phyloP scores from a whole-genome alignment of 495 filamentous ascomycete species.

The Aspergillus taichungensis region DNA sequence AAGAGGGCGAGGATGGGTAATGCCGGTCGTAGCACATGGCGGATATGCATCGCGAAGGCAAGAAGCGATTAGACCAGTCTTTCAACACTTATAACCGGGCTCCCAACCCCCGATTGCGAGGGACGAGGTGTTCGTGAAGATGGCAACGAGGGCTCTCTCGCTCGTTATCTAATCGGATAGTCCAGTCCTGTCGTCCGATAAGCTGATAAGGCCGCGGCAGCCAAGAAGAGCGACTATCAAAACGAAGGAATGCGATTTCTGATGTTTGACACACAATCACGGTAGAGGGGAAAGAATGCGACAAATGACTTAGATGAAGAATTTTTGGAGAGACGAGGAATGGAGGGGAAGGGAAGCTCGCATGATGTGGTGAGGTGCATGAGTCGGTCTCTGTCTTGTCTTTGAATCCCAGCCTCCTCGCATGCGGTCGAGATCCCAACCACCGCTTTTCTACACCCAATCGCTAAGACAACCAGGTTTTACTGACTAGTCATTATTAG shows the following conservation, averaged over 20 bases:
- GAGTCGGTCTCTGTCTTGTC: not conserved
- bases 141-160: too few relatives aligned
- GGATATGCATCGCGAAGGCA: conserved; percentile 23
- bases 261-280: not conserved
- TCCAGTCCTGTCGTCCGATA: too few relatives aligned
- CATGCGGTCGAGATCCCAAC: conserved; percentile 29
- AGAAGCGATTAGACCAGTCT: not conserved
- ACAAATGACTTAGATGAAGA: not conserved
- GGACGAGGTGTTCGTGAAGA: not conserved
- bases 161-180: too few relatives aligned
- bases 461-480: conserved; percentile 2
- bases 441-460: conserved; percentile 31
- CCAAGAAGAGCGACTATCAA: not conserved
- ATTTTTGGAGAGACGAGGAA: conserved; percentile 10
- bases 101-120: not conserved
- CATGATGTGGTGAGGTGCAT: too few relatives aligned
- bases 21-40: conserved; percentile 16
- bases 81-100: too few relatives aligned
- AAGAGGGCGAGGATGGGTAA: conserved; percentile 23
- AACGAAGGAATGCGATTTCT: not conserved
- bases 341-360: not conserved
- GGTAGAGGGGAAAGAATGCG: conserved; percentile 1
- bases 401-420: conserved; percentile 27
- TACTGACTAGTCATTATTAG: not conserved
- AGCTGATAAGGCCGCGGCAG: too few relatives aligned